A percentile compares a stretch with the other conserved stretches of the same genome.
phyloP scores from a whole-genome alignment of 305 asterid genomes.

The Withania somnifera region DNA sequence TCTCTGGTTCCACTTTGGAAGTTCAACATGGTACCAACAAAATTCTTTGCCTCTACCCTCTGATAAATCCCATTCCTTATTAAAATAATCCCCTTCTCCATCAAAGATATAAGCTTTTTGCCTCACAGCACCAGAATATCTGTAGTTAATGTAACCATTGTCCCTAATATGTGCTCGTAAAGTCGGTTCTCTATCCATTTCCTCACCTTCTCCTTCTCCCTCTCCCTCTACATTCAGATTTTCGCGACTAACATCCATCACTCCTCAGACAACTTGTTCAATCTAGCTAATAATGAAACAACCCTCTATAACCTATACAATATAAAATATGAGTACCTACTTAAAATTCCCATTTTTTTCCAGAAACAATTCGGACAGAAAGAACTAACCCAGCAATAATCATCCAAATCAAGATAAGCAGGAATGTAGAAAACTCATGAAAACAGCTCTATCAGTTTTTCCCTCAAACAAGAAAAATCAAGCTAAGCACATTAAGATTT shows the following conservation, averaged over 20 bases:
- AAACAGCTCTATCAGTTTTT: background rate
- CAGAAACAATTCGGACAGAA: background rate
- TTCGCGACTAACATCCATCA: conserved; percentile 43
- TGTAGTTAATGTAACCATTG: conserved; percentile 9
- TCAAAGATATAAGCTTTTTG: conserved; percentile 76
- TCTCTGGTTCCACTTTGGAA: conserved; percentile 74
- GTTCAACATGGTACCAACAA: conserved; percentile 98
- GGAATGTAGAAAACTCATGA: background rate
- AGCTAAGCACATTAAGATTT: background rate
- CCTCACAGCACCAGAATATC: conserved; percentile 48
- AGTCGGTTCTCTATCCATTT: conserved; percentile 29
- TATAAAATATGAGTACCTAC: background rate
- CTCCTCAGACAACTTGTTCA: conserved; percentile 1
- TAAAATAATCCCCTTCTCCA: conserved; percentile 70
- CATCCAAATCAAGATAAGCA: background rate
- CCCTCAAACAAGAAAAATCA: background rate
- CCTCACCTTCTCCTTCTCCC: conserved; percentile 26
- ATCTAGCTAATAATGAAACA: background rate
- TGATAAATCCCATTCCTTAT: conserved; percentile 83
- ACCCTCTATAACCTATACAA: background rate
- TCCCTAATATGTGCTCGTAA: conserved; percentile 9
- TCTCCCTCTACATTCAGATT: conserved; percentile 23
- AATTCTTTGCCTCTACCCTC: conserved; percentile 80
- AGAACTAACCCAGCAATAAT: background rate
- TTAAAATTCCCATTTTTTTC: background rate